A percentile compares a stretch with the other conserved stretches of the same genome.
Conservation (phyloP, 2,329 filamentous ascomycete species). For the Epichloe amarillans region DNA sequence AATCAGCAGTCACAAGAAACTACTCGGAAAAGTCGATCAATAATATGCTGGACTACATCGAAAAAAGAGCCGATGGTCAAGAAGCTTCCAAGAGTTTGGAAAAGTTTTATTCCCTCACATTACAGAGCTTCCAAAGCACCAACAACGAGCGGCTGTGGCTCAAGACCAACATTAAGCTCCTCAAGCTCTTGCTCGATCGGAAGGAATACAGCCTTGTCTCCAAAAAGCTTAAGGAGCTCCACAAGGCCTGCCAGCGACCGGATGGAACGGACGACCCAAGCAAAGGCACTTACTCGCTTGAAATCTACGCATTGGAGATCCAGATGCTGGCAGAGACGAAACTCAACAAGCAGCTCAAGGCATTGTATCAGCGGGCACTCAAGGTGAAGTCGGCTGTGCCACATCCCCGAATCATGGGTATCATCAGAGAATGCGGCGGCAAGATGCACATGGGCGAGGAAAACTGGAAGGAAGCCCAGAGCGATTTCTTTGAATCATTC, state of each 20-base stretch:
- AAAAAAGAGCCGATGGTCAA: conserved; percentile 65
- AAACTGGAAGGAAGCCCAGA: conserved; percentile 96
- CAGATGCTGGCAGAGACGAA: conserved; percentile 96
- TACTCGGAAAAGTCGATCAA: conserved; percentile 99
- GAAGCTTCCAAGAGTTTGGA: conserved; percentile 73
- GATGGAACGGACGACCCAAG: conserved; percentile 84
- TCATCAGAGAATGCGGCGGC: conserved; percentile 94
- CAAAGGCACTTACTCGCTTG: conserved; percentile 91
- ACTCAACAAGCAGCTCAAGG: conserved; percentile 94
- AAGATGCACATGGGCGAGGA: conserved; percentile 99
- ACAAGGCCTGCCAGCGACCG: conserved; percentile 73
- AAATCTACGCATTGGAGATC: conserved; percentile 94
- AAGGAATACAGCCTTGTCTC: conserved; percentile 73
- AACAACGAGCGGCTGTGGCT: conserved; percentile 97
- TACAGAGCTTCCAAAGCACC: conserved; percentile 89
- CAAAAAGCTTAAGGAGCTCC: conserved; percentile 76
- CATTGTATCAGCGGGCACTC: conserved; percentile 80
- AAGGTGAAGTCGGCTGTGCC: conserved; percentile 93
- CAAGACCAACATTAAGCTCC: conserved; percentile 96
- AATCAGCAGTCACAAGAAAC: conserved; percentile 90
- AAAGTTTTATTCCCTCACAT: conserved; percentile 84
- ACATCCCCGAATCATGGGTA: conserved; percentile 97
- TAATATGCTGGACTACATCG: conserved; percentile 96
- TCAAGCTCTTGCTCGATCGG: conserved; percentile 78
- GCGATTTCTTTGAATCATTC: conserved; percentile 97